Evolutionary conservation across 208 protist species (phyloP).

Genomic region (Endotrypanum monterogeii): DNA sequence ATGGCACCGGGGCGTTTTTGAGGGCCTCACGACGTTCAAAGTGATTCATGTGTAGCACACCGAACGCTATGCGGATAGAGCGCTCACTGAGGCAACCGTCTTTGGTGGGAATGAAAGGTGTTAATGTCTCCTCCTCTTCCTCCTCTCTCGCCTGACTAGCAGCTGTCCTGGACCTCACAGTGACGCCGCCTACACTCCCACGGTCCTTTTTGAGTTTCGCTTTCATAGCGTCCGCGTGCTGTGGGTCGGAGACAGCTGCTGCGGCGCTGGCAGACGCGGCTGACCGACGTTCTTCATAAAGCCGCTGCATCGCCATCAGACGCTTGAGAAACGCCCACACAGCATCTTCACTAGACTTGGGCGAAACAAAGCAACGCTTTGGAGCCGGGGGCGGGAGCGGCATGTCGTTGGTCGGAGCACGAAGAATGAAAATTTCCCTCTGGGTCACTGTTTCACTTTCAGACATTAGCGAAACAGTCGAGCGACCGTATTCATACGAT

Average conservation of each 20-base stretch:
- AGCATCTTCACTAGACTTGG: slow-evolving; percentile 40
- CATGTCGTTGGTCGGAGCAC: slow-evolving; percentile 36
- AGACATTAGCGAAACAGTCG: slow-evolving; percentile 6
- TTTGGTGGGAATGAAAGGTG: slow-evolving; percentile 28
- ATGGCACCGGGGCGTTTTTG: slow-evolving; percentile 32
- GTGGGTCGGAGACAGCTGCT: slow-evolving; percentile 1
- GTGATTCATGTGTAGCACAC: slow-evolving; percentile 40
- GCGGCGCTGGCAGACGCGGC: neutral
- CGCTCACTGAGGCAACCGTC: slow-evolving; percentile 43
- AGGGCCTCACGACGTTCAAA: slow-evolving; percentile 38
- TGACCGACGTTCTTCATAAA: slow-evolving; percentile 25
- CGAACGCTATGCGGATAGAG: slow-evolving; percentile 46
- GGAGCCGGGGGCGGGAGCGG: slow-evolving; percentile 38
- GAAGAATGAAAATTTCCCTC: slow-evolving; percentile 54
- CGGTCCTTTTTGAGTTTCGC: slow-evolving; percentile 14
- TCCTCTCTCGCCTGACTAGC: neutral
- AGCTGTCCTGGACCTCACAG: too few relatives aligned
- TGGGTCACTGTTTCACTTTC: neutral
- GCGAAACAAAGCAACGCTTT: slow-evolving; percentile 43
- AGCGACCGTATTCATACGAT: slow-evolving; percentile 34
- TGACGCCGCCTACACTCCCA: neutral
- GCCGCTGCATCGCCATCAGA: slow-evolving; percentile 44
- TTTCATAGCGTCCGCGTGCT: neutral
- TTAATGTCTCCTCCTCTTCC: slow-evolving; percentile 5
- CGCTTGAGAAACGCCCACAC: slow-evolving; percentile 51